These are phyloP conservation scores for Yamadazyma philogaea DNA, from an alignment of 805 yeast species.

Conservation along the genomic window DNA sequence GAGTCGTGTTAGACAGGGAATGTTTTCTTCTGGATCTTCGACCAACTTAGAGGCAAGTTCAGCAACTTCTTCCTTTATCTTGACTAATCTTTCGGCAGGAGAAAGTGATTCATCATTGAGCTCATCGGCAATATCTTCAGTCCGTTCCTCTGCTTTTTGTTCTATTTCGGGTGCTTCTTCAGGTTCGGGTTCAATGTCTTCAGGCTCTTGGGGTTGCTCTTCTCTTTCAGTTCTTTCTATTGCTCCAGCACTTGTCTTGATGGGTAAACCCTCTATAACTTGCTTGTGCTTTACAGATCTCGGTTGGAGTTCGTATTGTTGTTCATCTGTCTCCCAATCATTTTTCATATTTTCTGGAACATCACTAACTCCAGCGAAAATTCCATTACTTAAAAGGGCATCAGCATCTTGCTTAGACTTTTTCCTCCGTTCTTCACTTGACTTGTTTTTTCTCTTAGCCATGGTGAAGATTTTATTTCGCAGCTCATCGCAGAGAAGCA, in stretches of 20 bases:
- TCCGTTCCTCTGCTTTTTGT: slow-evolving; percentile 15
- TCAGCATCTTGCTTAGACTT: slow-evolving; percentile 41
- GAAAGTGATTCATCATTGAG: slow-evolving; percentile 47
- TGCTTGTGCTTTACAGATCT: slow-evolving; percentile 44
- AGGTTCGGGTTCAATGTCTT: slow-evolving; percentile 11
- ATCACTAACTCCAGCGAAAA: background rate
- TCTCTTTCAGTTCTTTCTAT: slow-evolving; percentile 62
- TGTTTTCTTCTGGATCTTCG: slow-evolving; percentile 88
- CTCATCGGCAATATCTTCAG: slow-evolving; percentile 26
- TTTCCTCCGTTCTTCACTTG: slow-evolving; percentile 32
- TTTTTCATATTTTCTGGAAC: slow-evolving; percentile 37
- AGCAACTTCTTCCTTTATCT: slow-evolving; percentile 81
- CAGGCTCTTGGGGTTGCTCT: slow-evolving; percentile 18
- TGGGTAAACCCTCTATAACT: slow-evolving; percentile 73
- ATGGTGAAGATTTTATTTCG: slow-evolving; percentile 14
- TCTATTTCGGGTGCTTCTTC: slow-evolving; percentile 29
- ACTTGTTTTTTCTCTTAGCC: slow-evolving; percentile 33
- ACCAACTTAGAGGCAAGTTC: slow-evolving; percentile 69
- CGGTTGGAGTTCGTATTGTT: slow-evolving; percentile 74
- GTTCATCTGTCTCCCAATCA: slow-evolving; percentile 71
- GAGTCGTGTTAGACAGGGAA: slow-evolving; percentile 59
- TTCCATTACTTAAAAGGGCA: slow-evolving; percentile 26
- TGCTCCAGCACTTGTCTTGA: slow-evolving; percentile 66
- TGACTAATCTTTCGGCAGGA: slow-evolving; percentile 52
- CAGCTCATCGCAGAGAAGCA: slow-evolving; percentile 2